Evolutionary conservation across 2,329 filamentous ascomycete species (phyloP).

Genomic region (Fusarium concolor): DNA sequence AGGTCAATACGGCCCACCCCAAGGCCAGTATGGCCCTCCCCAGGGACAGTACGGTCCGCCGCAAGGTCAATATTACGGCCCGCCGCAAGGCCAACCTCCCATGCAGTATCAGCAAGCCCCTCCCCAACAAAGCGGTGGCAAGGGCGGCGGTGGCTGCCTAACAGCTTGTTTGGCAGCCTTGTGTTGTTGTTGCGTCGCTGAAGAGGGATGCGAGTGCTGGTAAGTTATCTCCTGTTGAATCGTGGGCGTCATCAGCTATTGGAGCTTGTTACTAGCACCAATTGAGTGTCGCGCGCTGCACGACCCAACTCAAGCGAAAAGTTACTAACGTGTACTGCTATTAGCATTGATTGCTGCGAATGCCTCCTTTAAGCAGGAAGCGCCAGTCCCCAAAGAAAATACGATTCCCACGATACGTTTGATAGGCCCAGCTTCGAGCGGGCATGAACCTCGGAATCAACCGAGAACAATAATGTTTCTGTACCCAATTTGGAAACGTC

Average conservation of each 20-base stretch:
- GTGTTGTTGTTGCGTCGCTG: slow-evolving; percentile 63
- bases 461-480: neutral
- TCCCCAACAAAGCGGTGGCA: slow-evolving; percentile 50
- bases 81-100: slow-evolving; percentile 54
- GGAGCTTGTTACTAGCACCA: slow-evolving; percentile 4
- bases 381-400: neutral
- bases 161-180: slow-evolving; percentile 61
- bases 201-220: slow-evolving; percentile 65
- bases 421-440: neutral
- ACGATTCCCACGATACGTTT: slow-evolving; percentile 10
- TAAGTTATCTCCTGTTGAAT: slow-evolving; percentile 38
- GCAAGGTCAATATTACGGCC: slow-evolving; percentile 48
- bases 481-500: slow-evolving; percentile 21
- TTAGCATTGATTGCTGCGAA: slow-evolving; percentile 57
- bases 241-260: slow-evolving; percentile 15
- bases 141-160: slow-evolving; percentile 57
- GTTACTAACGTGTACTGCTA: slow-evolving; percentile 4
- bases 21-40: slow-evolving; percentile 47
- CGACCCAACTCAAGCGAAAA: neutral
- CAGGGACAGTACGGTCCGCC: slow-evolving; percentile 47
- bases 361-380: slow-evolving; percentile 50
- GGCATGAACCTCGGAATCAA: neutral
- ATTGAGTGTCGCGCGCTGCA: slow-evolving; percentile 7
- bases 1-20: slow-evolving; percentile 45
- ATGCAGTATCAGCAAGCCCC: slow-evolving; percentile 59